These are phyloP conservation scores for Cyberlindnera xylosilytica DNA, from an alignment of 805 yeast species.

Conservation along the genomic window DNA sequence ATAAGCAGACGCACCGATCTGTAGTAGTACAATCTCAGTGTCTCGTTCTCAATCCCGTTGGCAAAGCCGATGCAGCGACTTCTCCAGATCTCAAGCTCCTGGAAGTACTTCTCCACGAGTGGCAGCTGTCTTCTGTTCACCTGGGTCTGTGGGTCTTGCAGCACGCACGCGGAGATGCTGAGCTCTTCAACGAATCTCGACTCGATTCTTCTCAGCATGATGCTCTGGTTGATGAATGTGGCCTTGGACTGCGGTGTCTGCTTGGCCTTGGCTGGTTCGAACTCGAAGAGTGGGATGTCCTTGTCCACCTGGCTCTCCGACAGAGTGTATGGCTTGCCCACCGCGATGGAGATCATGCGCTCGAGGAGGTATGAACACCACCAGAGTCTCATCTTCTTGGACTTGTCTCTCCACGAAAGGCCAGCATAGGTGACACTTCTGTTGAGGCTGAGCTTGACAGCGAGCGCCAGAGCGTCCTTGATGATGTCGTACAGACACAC, in stretches of 20 bases:
- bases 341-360: slow-evolving; percentile 58
- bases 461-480: slow-evolving; percentile 48
- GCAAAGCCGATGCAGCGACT: slow-evolving; percentile 45
- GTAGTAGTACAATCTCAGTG: slow-evolving; percentile 55
- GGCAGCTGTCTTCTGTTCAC: slow-evolving; percentile 39
- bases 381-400: slow-evolving; percentile 50
- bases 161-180: slow-evolving; percentile 36
- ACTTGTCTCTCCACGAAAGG: slow-evolving; percentile 26
- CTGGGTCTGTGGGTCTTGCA: slow-evolving; percentile 15
- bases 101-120: slow-evolving; percentile 48
- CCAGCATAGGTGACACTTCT: slow-evolving; percentile 34
- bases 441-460: slow-evolving; percentile 36
- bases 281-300: slow-evolving; percentile 48
- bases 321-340: slow-evolving; percentile 55
- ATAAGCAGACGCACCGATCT: slow-evolving; percentile 56
- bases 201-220: slow-evolving; percentile 55
- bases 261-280: slow-evolving; percentile 36
- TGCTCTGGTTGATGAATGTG: slow-evolving; percentile 51
- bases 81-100: slow-evolving; percentile 57
- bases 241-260: slow-evolving; percentile 19
- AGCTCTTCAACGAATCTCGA: slow-evolving; percentile 55
- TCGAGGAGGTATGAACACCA: slow-evolving; percentile 66
- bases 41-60: slow-evolving; percentile 54
- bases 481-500: slow-evolving; percentile 50
- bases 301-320: slow-evolving; percentile 46